Evolutionary conservation across 176 grass and related monocot species (phyloP).

Genomic region (Saccharum spontaneum): DNA sequence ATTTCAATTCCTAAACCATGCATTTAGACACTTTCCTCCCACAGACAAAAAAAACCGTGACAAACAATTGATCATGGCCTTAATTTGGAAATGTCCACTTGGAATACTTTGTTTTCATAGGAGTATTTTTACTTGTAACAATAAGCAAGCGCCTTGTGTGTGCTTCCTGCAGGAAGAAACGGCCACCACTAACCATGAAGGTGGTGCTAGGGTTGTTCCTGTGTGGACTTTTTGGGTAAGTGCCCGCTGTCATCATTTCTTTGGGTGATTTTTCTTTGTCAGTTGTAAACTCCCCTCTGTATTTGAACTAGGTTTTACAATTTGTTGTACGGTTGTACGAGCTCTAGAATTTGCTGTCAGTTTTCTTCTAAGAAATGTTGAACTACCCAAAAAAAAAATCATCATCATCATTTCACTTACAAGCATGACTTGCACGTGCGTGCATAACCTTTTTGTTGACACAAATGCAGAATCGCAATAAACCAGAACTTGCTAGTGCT

Average conservation of each 20-base stretch:
- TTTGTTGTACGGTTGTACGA: too few relatives aligned
- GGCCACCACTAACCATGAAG: slow-evolving; percentile 46
- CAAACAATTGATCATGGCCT: too few relatives aligned
- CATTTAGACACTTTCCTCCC: too few relatives aligned
- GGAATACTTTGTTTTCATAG: neutral
- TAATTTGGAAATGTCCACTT: too few relatives aligned
- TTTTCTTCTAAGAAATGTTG: too few relatives aligned
- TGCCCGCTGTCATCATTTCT: neutral
- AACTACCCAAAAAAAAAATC: too few relatives aligned
- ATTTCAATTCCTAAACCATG: too few relatives aligned
- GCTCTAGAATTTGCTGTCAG: too few relatives aligned
- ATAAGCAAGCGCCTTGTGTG: neutral
- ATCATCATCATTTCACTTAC: too few relatives aligned
- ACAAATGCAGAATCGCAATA: slow-evolving; percentile 35
- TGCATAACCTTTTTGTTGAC: neutral
- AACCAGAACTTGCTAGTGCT: slow-evolving; percentile 52
- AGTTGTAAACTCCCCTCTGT: too few relatives aligned
- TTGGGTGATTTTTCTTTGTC: neutral
- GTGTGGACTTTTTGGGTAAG: slow-evolving; percentile 11
- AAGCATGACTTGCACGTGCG: neutral
- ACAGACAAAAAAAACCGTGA: too few relatives aligned
- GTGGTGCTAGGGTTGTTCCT: slow-evolving; percentile 1
- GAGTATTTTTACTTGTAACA: neutral
- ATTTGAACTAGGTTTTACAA: too few relatives aligned
- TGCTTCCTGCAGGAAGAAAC: slow-evolving; percentile 36